A percentile compares a stretch with the other conserved stretches of the same genome.
Evolutionary conservation across 352 stramenopile species (phyloP).

Genomic region (Halophytophthora batemanensis): DNA sequence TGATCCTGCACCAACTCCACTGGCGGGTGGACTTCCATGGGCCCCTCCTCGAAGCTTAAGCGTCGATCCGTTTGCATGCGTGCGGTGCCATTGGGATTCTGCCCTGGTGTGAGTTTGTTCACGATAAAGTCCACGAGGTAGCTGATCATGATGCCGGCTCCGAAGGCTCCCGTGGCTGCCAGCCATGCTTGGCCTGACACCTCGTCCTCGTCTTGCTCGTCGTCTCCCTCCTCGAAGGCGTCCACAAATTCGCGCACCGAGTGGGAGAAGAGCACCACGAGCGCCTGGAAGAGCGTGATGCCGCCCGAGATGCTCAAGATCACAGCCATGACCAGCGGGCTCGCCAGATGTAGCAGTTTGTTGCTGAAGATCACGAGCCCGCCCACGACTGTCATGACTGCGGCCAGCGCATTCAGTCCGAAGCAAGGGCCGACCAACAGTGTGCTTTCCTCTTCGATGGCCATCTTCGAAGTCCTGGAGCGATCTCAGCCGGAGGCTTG

Average conservation of each 20-base stretch:
- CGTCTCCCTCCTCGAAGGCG: slow-evolving; percentile 21
- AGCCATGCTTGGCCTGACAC: slow-evolving; percentile 54
- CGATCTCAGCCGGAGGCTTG: slow-evolving; percentile 2
- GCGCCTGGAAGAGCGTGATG: slow-evolving; percentile 76
- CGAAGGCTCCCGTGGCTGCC: slow-evolving; percentile 83
- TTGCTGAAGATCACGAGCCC: slow-evolving; percentile 73
- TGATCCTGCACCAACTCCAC: slow-evolving; percentile 57
- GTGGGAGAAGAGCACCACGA: slow-evolving; percentile 66
- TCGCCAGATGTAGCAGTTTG: slow-evolving; percentile 58
- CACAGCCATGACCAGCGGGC: slow-evolving; percentile 51
- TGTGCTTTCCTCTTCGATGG: slow-evolving; percentile 23
- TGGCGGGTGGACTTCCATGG: slow-evolving; percentile 29
- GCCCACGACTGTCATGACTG: slow-evolving; percentile 55
- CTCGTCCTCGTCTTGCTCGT: slow-evolving; percentile 22
- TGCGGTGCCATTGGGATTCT: slow-evolving; percentile 34
- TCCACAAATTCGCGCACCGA: slow-evolving; percentile 38
- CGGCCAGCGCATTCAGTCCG: slow-evolving; percentile 52
- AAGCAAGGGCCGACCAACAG: slow-evolving; percentile 38
- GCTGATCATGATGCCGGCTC: slow-evolving; percentile 69
- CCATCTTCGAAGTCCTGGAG: slow-evolving; percentile 13
- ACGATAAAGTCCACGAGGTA: slow-evolving; percentile 53
- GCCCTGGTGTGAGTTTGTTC: slow-evolving; percentile 32
- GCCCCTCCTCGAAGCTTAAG: slow-evolving; percentile 30
- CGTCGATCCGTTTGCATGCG: slow-evolving; percentile 30
- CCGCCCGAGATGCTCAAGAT: slow-evolving; percentile 63